A percentile compares a stretch with the other conserved stretches of the same genome.
These are phyloP conservation scores for Aspergillus sp. DNA, from an alignment of 2,329 filamentous ascomycete genomes.

Conservation along the genomic window DNA sequence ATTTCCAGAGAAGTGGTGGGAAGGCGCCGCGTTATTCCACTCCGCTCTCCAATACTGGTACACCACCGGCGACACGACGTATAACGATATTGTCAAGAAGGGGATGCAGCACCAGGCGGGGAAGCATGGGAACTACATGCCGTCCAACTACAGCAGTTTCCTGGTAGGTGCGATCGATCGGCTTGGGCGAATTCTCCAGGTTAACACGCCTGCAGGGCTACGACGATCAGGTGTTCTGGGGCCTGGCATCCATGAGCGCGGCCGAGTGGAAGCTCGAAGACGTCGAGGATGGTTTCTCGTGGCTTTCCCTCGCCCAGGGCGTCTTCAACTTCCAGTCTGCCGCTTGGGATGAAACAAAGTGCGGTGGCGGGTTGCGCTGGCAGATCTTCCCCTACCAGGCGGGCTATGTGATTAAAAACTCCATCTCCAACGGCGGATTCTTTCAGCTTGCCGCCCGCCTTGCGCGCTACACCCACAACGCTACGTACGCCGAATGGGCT, in stretches of 20 bases:
- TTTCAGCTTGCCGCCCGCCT: conserved; percentile 72
- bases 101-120: conserved; percentile 27
- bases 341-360: conserved; percentile 61
- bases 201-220: too few species aligned
- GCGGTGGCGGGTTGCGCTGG: conserved; percentile 67
- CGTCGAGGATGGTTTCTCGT: conserved; percentile 36
- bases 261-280: conserved; percentile 57
- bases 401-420: conserved; percentile 76
- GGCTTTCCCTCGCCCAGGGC: conserved; percentile 54
- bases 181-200: too few species aligned
- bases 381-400: conserved; percentile 71
- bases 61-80: conserved; percentile 54
- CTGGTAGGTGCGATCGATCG: conserved; percentile 16
- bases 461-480: conserved; percentile 54
- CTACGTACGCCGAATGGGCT: conserved; percentile 55
- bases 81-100: conserved; percentile 48
- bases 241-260: conserved; percentile 56
- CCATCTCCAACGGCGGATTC: conserved; percentile 70
- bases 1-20: conserved; percentile 68
- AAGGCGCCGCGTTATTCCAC: conserved; percentile 60
- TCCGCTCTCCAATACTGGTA: conserved; percentile 63
- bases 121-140: conserved; percentile 27
- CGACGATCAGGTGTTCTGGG: conserved; percentile 65
- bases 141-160: conserved; percentile 28
- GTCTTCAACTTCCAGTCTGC: conserved; percentile 61